Evolutionary conservation across 495 filamentous ascomycete genomes (phyloP), one percentile per base, ranked within the genome.

Genomic region (Penicillium desertorum): DNA sequence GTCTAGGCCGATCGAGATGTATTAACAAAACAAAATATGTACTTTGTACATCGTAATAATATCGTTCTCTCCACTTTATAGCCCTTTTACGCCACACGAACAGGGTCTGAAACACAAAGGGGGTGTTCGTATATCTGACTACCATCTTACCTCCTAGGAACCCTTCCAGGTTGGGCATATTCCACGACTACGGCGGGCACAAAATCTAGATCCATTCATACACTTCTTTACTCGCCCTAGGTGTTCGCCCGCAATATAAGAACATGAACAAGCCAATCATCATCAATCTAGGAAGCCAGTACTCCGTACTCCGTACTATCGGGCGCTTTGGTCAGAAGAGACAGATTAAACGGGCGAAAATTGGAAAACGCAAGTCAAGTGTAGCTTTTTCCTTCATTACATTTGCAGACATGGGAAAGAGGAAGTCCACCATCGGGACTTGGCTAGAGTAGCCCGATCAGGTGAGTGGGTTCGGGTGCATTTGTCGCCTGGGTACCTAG

Each of bases 111-210:
- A 51, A 51, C 36, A 41, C 20, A n/a, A 50, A 14, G 34, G 34
- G 30, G 29, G 16, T 34, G 20, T 19, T 14, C 14, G 32, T 46
- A 23, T 9, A 17, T 46, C 29, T 12, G 25, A 49, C n/a, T 3
- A 30, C 34, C 46, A 27, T 5, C 29, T 48, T 4, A 16, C 17
- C 17, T 52, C 42, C 50, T 20, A 42, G 50, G 50, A 52, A 42
- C 5, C 5, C 20, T 42, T 42, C 36, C 14, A 8, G 9, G 32
- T 27, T 51, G 12, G 32, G 34, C 5, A n/a, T 3, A 29, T 17
- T 8, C 1, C 11, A 19, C 4, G 23, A n/a, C 30, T n/a, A 29
- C 25, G 25, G 9, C 14, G 46, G 29, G 46, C 17, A 20, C 46
- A 49, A 12, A 49, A 5, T 6, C 17, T 20, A 27, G 19, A 17